Evolutionary conservation across 2,329 filamentous ascomycete genomes (phyloP).

Genomic region (Colletotrichum ledebouriae): DNA sequence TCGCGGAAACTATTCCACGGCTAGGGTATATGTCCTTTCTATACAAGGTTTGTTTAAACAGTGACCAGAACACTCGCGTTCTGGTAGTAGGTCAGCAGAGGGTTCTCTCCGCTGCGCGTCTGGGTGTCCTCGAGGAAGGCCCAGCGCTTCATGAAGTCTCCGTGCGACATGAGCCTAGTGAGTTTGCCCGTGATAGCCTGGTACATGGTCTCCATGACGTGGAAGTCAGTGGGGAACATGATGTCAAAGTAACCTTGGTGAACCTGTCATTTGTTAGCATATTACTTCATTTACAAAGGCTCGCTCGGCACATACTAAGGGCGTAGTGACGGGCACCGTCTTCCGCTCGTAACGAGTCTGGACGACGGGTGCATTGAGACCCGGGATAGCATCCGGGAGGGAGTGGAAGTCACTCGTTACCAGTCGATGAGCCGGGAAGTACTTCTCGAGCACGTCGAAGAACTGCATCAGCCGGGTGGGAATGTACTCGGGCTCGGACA

Average conservation of each 20-base stretch:
- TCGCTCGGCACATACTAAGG: slow-evolving; percentile 74
- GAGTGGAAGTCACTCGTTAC: slow-evolving; percentile 91
- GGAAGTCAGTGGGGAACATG: slow-evolving; percentile 96
- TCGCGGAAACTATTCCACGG: slow-evolving; percentile 9
- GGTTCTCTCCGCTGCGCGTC: slow-evolving; percentile 93
- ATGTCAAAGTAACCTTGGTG: slow-evolving; percentile 99
- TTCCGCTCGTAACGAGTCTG: slow-evolving; percentile 91
- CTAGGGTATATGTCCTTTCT: slow-evolving; percentile 36
- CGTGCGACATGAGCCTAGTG: slow-evolving; percentile 86
- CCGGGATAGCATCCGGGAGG: slow-evolving; percentile 84
- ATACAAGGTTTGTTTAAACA: slow-evolving; percentile 69
- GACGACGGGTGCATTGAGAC: slow-evolving; percentile 93
- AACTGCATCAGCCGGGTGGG: slow-evolving; percentile 97
- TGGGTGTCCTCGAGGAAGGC: slow-evolving; percentile 91
- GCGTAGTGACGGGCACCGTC: slow-evolving; percentile 91
- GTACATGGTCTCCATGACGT: slow-evolving; percentile 91
- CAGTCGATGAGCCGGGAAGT: slow-evolving; percentile 91
- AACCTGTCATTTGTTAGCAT: slow-evolving; percentile 67
- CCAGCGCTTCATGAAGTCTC: slow-evolving; percentile 92
- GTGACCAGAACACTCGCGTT: slow-evolving; percentile 95
- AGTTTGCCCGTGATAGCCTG: slow-evolving; percentile 92
- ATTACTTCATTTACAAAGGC: slow-evolving; percentile 20
- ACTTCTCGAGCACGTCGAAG: slow-evolving; percentile 88
- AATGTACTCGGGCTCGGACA: slow-evolving; percentile 90
- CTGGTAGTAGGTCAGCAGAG: slow-evolving; percentile 91